Conservation (phyloP, 2,329 filamentous ascomycete genomes). For the Stemphylium lycopersici region DNA sequence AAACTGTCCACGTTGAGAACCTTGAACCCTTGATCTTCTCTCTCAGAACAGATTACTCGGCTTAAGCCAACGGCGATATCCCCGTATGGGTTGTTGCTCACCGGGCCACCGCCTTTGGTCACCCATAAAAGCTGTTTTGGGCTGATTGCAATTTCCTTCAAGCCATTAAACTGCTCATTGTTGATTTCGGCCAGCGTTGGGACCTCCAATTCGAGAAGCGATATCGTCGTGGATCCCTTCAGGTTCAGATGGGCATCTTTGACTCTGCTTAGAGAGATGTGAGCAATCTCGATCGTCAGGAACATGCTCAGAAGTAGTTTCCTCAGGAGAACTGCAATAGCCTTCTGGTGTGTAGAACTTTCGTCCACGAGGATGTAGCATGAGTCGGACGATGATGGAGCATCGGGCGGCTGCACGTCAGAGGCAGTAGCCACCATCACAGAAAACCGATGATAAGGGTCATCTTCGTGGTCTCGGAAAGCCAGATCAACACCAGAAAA, state of each 20-base stretch:
- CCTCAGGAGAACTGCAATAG: neutral
- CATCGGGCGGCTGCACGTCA: too few species aligned
- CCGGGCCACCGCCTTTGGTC: neutral
- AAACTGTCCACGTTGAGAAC: neutral
- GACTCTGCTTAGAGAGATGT: neutral
- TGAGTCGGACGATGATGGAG: neutral
- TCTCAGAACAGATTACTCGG: neutral
- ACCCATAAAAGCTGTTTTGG: neutral
- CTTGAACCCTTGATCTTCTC: neutral
- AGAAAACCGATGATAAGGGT: neutral
- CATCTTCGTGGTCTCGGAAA: conserved; percentile 5
- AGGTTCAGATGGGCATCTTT: neutral
- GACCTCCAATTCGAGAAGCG: neutral
- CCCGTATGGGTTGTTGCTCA: neutral
- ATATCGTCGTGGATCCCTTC: neutral
- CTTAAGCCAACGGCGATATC: neutral
- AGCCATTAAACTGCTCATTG: neutral
- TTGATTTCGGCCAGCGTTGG: neutral
- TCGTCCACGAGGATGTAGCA: neutral
- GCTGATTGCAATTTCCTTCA: neutral
- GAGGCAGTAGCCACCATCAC: neutral
- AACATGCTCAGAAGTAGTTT: too few species aligned
- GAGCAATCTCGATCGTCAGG: neutral
- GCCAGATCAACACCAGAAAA: conserved; percentile 35
- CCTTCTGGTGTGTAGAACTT: neutral